phyloP scores from a whole-genome alignment of 805 yeast species.

The Spencermartinsiella europaea region DNA sequence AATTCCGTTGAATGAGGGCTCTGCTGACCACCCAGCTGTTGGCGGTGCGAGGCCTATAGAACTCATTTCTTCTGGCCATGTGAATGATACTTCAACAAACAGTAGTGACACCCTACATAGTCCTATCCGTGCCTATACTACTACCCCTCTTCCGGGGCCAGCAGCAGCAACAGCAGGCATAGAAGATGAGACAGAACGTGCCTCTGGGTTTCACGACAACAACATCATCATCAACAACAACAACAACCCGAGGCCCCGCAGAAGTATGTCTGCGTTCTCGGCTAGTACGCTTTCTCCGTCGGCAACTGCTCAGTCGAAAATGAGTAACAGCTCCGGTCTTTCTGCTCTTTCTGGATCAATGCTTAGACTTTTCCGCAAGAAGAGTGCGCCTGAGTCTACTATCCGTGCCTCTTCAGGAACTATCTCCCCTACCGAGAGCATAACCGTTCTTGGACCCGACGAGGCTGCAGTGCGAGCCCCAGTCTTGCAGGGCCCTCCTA shows the following conservation, averaged over 20 bases:
- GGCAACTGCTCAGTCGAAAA: background rate
- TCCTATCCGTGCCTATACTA: background rate
- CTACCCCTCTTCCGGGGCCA: background rate
- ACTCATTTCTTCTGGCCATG: background rate
- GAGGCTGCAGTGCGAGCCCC: slow-evolving; percentile 1
- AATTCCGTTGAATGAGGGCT: slow-evolving; percentile 2
- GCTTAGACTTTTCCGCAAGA: slow-evolving; percentile 9
- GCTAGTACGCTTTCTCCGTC: background rate
- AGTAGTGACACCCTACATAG: background rate
- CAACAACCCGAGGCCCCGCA: slow-evolving; percentile 2
- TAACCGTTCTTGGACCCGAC: background rate
- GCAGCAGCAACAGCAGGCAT: background rate
- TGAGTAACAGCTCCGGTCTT: background rate
- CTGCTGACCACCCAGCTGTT: too few species aligned
- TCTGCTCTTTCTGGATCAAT: background rate
- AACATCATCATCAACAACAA: background rate
- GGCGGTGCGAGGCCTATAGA: too few species aligned
- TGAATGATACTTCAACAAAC: background rate
- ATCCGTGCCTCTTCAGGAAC: background rate
- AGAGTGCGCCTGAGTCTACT: slow-evolving; percentile 3
- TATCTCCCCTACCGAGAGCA: background rate
- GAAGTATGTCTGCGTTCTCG: slow-evolving; percentile 1
- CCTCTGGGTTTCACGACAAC: too few species aligned
- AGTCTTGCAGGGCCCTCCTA: background rate
- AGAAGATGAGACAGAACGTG: too few species aligned